Percentiles rank a stretch among this genome's conserved stretches.
phyloP scores from a whole-genome alignment of 768 basidiomycete genomes.

The Suillus subaureus region DNA sequence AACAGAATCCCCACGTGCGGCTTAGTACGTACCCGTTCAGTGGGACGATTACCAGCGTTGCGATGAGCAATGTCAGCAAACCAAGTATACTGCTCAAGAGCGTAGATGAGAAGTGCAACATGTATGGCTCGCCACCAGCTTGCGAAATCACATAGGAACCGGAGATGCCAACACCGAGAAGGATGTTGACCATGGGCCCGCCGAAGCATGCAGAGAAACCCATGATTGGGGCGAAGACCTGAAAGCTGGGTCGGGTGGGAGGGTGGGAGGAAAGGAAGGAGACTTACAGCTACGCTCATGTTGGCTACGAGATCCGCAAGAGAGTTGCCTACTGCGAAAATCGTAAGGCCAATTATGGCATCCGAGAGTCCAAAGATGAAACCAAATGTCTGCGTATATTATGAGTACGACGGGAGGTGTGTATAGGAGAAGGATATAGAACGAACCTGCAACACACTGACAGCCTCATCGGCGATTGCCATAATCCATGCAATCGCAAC shows the following conservation, averaged over 20 bases:
- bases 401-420: slow-evolving; percentile 8
- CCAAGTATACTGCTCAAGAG: slow-evolving; percentile 84
- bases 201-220: slow-evolving; percentile 96
- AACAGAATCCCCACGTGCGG: slow-evolving; percentile 77
- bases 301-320: slow-evolving; percentile 97
- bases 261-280: not conserved
- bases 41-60: slow-evolving; percentile 84
- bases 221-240: slow-evolving; percentile 91
- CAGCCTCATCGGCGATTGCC: slow-evolving; percentile 96
- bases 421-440: not conserved
- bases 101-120: slow-evolving; percentile 79
- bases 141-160: slow-evolving; percentile 83
- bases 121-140: slow-evolving; percentile 56
- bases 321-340: slow-evolving; percentile 96
- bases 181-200: slow-evolving; percentile 89
- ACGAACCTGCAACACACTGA: slow-evolving; percentile 82
- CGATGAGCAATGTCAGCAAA: slow-evolving; percentile 71
- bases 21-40: slow-evolving; percentile 81
- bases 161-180: slow-evolving; percentile 89
- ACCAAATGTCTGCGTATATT: slow-evolving; percentile 72
- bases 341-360: slow-evolving; percentile 94
- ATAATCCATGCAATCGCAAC: slow-evolving; percentile 97
- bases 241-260: not conserved
- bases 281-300: slow-evolving; percentile 84
- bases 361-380: slow-evolving; percentile 95